Base-by-base conservation (phyloP, 441 rosid species). In the Arabidopsis lyrata region DNA sequence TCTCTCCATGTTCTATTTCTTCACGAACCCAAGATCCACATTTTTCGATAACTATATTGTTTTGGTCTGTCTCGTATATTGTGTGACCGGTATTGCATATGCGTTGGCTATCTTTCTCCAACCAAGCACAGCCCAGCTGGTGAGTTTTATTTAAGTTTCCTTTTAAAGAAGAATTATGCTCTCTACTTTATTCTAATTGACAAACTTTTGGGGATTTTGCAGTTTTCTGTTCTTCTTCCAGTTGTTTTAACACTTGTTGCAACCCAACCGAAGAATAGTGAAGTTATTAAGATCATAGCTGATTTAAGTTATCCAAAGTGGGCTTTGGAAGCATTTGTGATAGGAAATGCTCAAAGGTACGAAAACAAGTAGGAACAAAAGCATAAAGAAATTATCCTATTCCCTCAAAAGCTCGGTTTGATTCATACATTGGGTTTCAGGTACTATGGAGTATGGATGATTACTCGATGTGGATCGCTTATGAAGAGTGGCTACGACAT, bases 211-310 rank as follows among this genome's bases (percentile, higher is more conserved):
- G 34, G 18, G 69, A 57, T 27, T 55, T 63, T 84, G 83, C 85
- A 95, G 98, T 93, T 91, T 88, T 86, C 97, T 2, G 99, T 95
- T 75, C 96, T 95, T 77, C 92, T 95, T 83, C 99, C 97, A 0
- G 97, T 95, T 9, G 97, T 95, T 81, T 85, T 91, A 79, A 95
- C 97, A 52, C 99, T 95, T 32, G 65, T 93, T 8, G 92, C 97
- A 47, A 88, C 97, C 10, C 83, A 76, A 75, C 78, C 81, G 2
- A 80, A 70, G 58, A 73, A 72, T 27, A 78, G 79, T 77, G 62
- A 70, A 68, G 62, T 74, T 44, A 32, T 85, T 78, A 85, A 68
- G 81, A 71, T 48, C 31, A 67, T 90, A 66, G 75, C 88, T 9
- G 68, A 86, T 60, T 74, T 92, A 63, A 84, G 97, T 83, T 95